Evolutionary conservation across 768 basidiomycete genomes (phyloP).

Genomic region (Xerocomellus amylosporus): DNA sequence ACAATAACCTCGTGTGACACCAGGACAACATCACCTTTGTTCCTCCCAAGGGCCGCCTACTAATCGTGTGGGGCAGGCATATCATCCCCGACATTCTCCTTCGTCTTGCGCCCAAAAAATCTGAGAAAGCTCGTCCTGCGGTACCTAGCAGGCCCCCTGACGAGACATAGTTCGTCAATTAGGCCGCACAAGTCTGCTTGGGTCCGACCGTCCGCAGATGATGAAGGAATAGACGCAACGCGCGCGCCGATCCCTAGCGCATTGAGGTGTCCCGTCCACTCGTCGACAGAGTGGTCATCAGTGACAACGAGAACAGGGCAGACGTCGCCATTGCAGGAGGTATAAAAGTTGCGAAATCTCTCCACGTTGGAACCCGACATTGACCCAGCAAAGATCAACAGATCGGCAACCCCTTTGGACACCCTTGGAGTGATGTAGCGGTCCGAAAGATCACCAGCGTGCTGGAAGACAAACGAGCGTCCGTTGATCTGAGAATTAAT

Average conservation of each 20-base stretch:
- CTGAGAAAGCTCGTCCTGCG: slow-evolving; percentile 12
- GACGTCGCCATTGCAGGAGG: slow-evolving; percentile 20
- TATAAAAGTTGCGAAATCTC: slow-evolving; percentile 14
- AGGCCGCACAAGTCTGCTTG: slow-evolving; percentile 1
- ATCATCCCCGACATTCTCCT: slow-evolving; percentile 3
- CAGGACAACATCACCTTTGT: not conserved
- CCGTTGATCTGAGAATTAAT: slow-evolving; percentile 22
- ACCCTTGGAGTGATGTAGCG: slow-evolving; percentile 15
- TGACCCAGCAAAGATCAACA: slow-evolving; percentile 22
- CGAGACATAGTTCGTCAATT: slow-evolving; percentile 26
- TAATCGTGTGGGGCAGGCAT: not conserved
- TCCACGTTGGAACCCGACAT: slow-evolving; percentile 8
- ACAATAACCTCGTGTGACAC: not conserved
- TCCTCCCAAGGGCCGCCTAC: not conserved
- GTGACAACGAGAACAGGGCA: slow-evolving; percentile 27
- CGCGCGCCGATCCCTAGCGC: slow-evolving; percentile 13
- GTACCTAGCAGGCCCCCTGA: slow-evolving; percentile 21
- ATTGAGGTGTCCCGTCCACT: slow-evolving; percentile 13
- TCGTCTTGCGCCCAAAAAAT: slow-evolving; percentile 15
- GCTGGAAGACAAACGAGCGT: slow-evolving; percentile 23
- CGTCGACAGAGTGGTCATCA: not conserved
- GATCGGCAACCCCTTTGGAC: slow-evolving; percentile 25
- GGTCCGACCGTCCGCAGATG: not conserved
- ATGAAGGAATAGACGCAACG: slow-evolving; percentile 7
- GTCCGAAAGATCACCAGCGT: slow-evolving; percentile 15